Evolutionary conservation across 2,329 filamentous ascomycete genomes (phyloP), one percentile per base, ranked within the genome.

Genomic region (Phaeosphaeria sp.): DNA sequence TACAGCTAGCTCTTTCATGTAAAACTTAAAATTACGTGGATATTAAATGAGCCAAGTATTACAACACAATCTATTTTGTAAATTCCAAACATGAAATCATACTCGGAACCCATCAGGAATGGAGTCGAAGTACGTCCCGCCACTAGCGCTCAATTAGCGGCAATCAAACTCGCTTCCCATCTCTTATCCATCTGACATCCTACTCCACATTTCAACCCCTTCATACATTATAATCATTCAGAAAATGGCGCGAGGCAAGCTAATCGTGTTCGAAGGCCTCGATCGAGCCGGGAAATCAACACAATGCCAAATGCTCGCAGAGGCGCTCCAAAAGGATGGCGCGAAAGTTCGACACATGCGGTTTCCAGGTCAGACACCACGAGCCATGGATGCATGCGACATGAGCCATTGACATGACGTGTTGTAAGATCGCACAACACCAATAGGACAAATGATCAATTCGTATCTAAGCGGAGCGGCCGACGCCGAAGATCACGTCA

Each of bases 251-350:
- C 84, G 89, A 47, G 93, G 93, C 47, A 87, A 89, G 13, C 85
- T 97, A 30, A 86, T 97, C 52, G 90, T 94, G 4, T 87, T 97
- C 55, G 93, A 97, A 80, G 93, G 93, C 1, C 83, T 97, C 60
- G 93, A 97, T 71, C 87, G 92, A 63, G 92, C 93, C 44, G 93
- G 93, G 55, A 97, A 97, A 83, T 94, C 92, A 21, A 96, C 93
- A 33, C 93, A 97, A 84, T 93, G 92, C 66, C 85, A 89, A 69
- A 79, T 87, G 46, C 81, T 97, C 42, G 83, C 83, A 39, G 76
- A 84, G 25, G 79, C 76, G 39, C 80, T 92, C 3, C 74, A 82
- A 54, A 70, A 76, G 6, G 72, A 79, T 55, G 86, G 85, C 7
- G 77, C 82, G 48, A 75, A 80, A 49, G 84, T 88, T 27, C 82